Evolutionary conservation across 2,329 filamentous ascomycete species (phyloP), one percentile per base, ranked within the genome.

Genomic region (Trichophyton schoenleinii): DNA sequence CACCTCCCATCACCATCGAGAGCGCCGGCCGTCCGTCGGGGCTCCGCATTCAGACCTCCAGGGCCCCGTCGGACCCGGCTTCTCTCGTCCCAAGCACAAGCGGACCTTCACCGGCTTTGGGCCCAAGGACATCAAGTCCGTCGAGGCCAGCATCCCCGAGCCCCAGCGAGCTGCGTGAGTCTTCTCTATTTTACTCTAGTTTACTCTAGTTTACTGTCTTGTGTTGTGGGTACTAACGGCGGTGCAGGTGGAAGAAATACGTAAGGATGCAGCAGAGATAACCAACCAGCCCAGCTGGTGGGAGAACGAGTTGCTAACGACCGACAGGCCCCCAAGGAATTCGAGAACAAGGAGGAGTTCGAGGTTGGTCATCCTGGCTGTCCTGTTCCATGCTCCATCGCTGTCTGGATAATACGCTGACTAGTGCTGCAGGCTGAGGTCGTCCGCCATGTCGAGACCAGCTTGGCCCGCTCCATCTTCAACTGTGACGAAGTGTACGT

Each of bases 81-180:
- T 95, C 72, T 86, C 76, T 84, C 83, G 94, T 64, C 94, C 94
- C 53, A 99, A 97, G 79, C 94, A 99, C 79, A 96, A 90, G 81
- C 85, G 94, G 67, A 97, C 92, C n/a, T 88, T 89, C 67, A 99
- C 94, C 8, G 94, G 94, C 7, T 94, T 97, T 71, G 91, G 91
- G 38, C 83, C 91, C 31, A 80, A 83, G 41, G 94, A 99, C 72
- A 96, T 96, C 79, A 96, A 96, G 80, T 87, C 78, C 69, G 89
- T 97, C 57, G 91, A 97, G 78, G 90, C 91, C 79, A 85, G 77
- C 63, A 95, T 97, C 70, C 92, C 92, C 55, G 91, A 96, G 74
- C 85, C 87, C 38, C 87, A 95, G 79, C 86, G 91, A 66, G 89
- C 84, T 69, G 88, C 89, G 72, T 95, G 81, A 57, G 55, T 60